Conservation (phyloP, 805 yeast species). For the Yamadazyma takamatsuzukensis region DNA sequence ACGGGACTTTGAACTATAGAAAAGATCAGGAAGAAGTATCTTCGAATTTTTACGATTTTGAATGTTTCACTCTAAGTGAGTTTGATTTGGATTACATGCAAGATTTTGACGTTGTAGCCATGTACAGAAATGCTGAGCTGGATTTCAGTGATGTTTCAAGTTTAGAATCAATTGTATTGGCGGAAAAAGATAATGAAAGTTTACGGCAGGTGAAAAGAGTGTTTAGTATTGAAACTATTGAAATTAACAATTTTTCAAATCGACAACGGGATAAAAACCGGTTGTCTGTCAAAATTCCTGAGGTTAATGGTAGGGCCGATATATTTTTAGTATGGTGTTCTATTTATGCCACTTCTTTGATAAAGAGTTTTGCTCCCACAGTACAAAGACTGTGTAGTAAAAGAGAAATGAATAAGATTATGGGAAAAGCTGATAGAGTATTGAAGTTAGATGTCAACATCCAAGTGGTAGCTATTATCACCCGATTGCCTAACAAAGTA, state of each 20-base stretch:
- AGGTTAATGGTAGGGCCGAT: constrained; percentile 36
- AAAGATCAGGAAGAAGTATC: constrained; percentile 18
- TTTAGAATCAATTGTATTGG: constrained; percentile 21
- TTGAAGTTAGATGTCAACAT: constrained; percentile 28
- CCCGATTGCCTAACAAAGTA: constrained; percentile 44
- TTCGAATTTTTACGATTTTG: constrained; percentile 18
- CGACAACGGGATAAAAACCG: constrained; percentile 22
- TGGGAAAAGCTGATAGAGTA: constrained; percentile 17
- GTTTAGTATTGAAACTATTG: constrained; percentile 22
- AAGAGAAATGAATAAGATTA: constrained; percentile 19
- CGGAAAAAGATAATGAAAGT: constrained; percentile 14
- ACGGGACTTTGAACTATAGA: constrained; percentile 20
- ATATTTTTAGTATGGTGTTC: constrained; percentile 41
- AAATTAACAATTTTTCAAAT: constrained; percentile 19
- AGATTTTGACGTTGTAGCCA: constrained; percentile 29
- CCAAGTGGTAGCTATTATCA: constrained; percentile 35
- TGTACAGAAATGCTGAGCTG: constrained; percentile 13
- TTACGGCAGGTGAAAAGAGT: constrained; percentile 31
- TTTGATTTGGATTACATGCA: constrained; percentile 29
- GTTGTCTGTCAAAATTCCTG: constrained; percentile 28
- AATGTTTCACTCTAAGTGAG: constrained; percentile 37
- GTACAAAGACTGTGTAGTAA: constrained; percentile 23
- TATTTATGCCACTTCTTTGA: constrained; percentile 33
- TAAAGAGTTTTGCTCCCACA: constrained; percentile 31
- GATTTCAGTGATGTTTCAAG: constrained; percentile 33